Evolutionary conservation across 2,329 filamentous ascomycete genomes (phyloP), one percentile per base, ranked within the genome.

Genomic region (Coniochaeta sp.): DNA sequence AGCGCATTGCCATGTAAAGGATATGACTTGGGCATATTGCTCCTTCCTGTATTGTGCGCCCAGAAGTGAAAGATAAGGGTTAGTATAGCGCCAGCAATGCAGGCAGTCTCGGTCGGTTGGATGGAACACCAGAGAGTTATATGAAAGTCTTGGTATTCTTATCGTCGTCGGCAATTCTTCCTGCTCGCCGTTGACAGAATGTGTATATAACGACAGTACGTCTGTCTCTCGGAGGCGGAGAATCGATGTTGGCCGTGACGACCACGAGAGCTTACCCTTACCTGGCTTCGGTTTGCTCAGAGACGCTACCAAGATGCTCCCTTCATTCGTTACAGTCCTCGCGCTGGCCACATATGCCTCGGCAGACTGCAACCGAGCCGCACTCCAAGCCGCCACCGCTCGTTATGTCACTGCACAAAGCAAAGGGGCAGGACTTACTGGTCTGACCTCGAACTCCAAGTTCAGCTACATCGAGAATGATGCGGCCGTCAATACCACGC

Each of bases 381-480:
- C 24, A 8, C 55, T 57, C 32, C 55, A 57, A 22, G 32, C 19
- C 9, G 55, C 55, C 4, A 57, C 55, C 28, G 19, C 10, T 17
- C 32, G 55, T 30, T 57, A 40, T 42, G 36, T 57, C 3, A 14
- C 24, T n/a, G 55, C 32, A 22, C 55, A 57, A 30, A 17, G 24
- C 55, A 40, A 34, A 22, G 52, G 52, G 6, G n/a, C 26, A 10
- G 52, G 52, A 28, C 36, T 38, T 9, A 30, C 36, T 26, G 24
- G 36, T 19, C 9, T 57, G 8, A 17, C 22, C 24, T 36, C 52
- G 8, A 17, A 12, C 24, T 36, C 52, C 26, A 42, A 42, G 34
- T 30, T 57, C 32, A 57, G n/a, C 5, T 57, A 57, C 55, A 57
- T n/a, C 2, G 55, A 57, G 55, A 57, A 57, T 42, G 55, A 57